Base-by-base conservation (phyloP, 2,329 filamentous ascomycete genomes). In the Fulvia fulva region DNA sequence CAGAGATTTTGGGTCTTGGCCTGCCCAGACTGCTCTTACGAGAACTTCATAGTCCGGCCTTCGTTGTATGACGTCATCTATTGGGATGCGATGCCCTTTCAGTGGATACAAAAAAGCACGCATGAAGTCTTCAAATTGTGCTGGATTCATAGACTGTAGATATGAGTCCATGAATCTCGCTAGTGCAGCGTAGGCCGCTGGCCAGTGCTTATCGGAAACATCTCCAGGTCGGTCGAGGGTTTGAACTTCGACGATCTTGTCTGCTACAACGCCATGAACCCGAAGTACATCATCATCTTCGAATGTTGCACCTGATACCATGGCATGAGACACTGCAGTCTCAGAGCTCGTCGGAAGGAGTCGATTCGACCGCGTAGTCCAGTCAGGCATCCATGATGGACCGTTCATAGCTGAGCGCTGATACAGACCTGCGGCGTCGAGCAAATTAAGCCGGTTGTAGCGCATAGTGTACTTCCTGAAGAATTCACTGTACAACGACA, bases 311-410 rank as follows among this genome's bases (percentile, higher is more conserved):
- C 57, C 50, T 14, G 51, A 28, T 21, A 26, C 28, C 50, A 53
- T 50, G 2, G 34, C 49, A 41, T 59, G 57, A 5, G 57, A 59
- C 3, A 46, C 49, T 19, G 53, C 57, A 45, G 28, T 45, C 3
- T 59, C 53, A 21, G 55, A 19, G 21, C 53, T 52, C 5, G 51
- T 47, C 19, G 56, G 53, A 9, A 12, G 28, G 28, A 59, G 43
- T 8, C 37, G 43, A 1, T 41, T 28, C 16, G 47, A 53, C 21
- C 49, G 41, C 7, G 44, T 30, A 2, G 44, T 46, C 53, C 53
- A 59, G 19, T 56, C 57, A 12, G 57, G 57, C n/a, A 59, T 32
- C 57, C 57, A 59, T 1, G 57, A 56, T 1, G 57, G 57, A 4
- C 57, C 49, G 14, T 23, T 28, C 9, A 59, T 28, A 23, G 19